A percentile compares a stretch with the other conserved stretches of the same genome.
Evolutionary conservation across 768 basidiomycete genomes (phyloP).

Genomic region (Suillus spraguei): DNA sequence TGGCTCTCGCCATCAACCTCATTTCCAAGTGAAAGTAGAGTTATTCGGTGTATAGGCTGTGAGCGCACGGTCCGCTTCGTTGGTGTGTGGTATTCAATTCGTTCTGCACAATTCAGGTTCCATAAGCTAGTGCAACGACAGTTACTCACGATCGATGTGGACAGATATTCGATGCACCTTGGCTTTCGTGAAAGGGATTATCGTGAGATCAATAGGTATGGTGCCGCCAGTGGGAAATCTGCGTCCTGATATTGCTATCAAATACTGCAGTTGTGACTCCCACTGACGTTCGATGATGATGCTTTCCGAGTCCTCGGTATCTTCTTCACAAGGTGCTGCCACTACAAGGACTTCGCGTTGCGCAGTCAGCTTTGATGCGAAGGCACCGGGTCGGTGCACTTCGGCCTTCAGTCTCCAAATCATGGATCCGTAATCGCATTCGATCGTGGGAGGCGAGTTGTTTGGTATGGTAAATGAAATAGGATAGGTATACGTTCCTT

Average conservation of each 20-base stretch:
- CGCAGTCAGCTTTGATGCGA: slow-evolving; percentile 75
- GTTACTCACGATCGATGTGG: slow-evolving; percentile 73
- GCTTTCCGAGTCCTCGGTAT: slow-evolving; percentile 79
- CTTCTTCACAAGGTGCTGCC: slow-evolving; percentile 75
- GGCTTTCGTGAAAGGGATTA: slow-evolving; percentile 87
- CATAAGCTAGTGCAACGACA: neutral
- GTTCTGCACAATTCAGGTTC: slow-evolving; percentile 49
- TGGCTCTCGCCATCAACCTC: slow-evolving; percentile 48
- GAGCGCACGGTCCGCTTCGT: slow-evolving; percentile 68
- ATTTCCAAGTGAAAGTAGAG: slow-evolving; percentile 64
- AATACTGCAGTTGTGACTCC: slow-evolving; percentile 87
- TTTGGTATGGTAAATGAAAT: slow-evolving; percentile 89
- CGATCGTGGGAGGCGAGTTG: slow-evolving; percentile 77
- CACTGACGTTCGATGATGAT: slow-evolving; percentile 87
- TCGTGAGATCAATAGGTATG: slow-evolving; percentile 74
- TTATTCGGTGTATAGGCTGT: slow-evolving; percentile 61
- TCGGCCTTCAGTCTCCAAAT: slow-evolving; percentile 78
- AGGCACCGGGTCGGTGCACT: slow-evolving; percentile 86
- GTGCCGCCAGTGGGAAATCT: slow-evolving; percentile 88
- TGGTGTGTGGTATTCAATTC: slow-evolving; percentile 77
- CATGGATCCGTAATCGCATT: slow-evolving; percentile 75
- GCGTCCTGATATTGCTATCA: slow-evolving; percentile 75
- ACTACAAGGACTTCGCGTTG: slow-evolving; percentile 75
- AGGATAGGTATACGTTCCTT: slow-evolving; percentile 93
- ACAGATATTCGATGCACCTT: slow-evolving; percentile 78